Evolutionary conservation across 23 red algal species (phyloP).

Genomic region (Rhodosorus marinus): DNA sequence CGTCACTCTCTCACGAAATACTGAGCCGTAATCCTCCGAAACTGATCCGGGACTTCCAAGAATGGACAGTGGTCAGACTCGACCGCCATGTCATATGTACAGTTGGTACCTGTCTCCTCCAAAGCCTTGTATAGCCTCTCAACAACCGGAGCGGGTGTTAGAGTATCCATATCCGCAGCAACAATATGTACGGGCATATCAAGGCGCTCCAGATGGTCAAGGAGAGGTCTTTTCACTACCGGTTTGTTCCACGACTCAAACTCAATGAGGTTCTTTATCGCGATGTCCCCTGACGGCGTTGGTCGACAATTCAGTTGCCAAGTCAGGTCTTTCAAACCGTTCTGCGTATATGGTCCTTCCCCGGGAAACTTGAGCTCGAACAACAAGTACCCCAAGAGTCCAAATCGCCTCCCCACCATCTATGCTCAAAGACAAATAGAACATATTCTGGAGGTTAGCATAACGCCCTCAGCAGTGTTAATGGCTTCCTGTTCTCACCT

Average conservation of each 20-base stretch:
- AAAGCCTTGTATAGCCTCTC: slow-evolving; percentile 21
- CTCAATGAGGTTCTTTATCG: slow-evolving; percentile 35
- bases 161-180: slow-evolving; percentile 40
- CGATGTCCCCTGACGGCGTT: slow-evolving; percentile 51
- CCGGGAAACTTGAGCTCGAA: slow-evolving; percentile 54
- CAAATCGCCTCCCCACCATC: slow-evolving; percentile 49
- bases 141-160: slow-evolving; percentile 41
- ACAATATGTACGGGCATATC: slow-evolving; percentile 31
- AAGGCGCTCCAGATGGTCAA: slow-evolving; percentile 16
- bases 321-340: slow-evolving; percentile 40
- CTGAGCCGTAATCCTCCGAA: no score
- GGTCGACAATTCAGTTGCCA: slow-evolving; percentile 58
- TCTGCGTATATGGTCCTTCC: slow-evolving; percentile 13
- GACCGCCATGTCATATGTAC: slow-evolving; percentile 24
- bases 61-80: slow-evolving; percentile 60
- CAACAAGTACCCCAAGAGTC: slow-evolving; percentile 54
- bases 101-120: slow-evolving; percentile 4
- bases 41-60: slow-evolving; percentile 53
- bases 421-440: no score
- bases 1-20: no score
- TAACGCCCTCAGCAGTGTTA: no score
- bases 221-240: no score
- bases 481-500: no score
- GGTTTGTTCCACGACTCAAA: no score
- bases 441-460: no score